These are phyloP conservation scores for Phytopythium boreale DNA, from an alignment of 352 stramenopile genomes.

Conservation along the genomic window DNA sequence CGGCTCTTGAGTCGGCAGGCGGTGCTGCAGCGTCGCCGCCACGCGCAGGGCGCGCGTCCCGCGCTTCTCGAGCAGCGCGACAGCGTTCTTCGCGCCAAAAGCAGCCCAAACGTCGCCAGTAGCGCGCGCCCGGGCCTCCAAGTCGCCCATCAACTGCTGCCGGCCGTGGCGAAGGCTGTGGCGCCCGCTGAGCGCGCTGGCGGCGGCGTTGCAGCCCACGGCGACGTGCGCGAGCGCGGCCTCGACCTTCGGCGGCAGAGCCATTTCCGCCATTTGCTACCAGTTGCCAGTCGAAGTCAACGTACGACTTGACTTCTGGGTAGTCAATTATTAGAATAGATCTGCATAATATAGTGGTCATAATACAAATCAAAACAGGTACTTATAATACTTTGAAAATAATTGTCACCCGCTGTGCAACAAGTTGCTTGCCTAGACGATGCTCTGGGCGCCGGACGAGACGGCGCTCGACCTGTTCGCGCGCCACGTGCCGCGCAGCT, in stretches of 20 bases:
- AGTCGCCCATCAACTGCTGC: neutral
- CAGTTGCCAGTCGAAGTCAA: neutral
- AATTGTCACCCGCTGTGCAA: neutral
- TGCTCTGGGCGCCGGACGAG: constrained; percentile 45
- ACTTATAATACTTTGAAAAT: too few relatives aligned
- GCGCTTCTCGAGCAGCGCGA: constrained; percentile 32
- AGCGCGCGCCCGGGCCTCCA: neutral
- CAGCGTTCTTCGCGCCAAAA: constrained; percentile 47
- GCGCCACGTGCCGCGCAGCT: constrained; percentile 41
- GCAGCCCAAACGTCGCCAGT: constrained; percentile 6
- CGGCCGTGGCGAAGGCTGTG: neutral
- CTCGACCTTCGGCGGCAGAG: neutral
- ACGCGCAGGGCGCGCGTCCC: constrained; percentile 21
- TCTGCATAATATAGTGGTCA: neutral
- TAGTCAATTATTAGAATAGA: too few relatives aligned
- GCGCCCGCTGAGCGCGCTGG: constrained; percentile 38
- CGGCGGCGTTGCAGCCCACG: constrained; percentile 48
- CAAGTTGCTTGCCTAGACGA: too few relatives aligned
- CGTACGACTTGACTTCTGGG: neutral
- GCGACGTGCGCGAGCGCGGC: constrained; percentile 44
- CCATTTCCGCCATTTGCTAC: neutral
- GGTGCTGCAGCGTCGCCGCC: constrained; percentile 44
- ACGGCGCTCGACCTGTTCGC: constrained; percentile 76
- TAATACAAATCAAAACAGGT: neutral
- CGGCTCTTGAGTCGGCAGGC: constrained; percentile 14